Conservation (phyloP, 1,139 yeast genomes). For the Suhomyces maxii region DNA sequence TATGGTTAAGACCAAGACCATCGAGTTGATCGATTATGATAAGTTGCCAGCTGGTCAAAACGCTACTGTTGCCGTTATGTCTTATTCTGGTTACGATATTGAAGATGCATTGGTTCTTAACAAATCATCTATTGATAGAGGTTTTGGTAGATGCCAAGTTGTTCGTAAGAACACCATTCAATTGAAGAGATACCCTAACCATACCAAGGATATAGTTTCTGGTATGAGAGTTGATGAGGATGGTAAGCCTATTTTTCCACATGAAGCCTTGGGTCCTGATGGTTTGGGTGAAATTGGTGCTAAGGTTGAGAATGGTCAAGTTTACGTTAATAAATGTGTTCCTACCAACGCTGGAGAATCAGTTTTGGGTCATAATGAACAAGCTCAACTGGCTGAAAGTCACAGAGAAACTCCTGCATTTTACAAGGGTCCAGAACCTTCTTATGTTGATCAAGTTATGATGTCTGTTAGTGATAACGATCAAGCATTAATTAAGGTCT, state of each 20-base stretch:
- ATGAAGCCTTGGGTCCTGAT: slow-evolving; percentile 84
- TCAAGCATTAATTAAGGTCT: slow-evolving; percentile 88
- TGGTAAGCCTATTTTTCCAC: slow-evolving; percentile 82
- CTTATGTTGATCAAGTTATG: slow-evolving; percentile 96
- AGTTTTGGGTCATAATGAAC: slow-evolving; percentile 47
- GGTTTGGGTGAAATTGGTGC: slow-evolving; percentile 97
- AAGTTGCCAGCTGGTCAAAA: slow-evolving; percentile 98
- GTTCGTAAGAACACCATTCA: slow-evolving; percentile 88
- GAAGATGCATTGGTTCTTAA: slow-evolving; percentile 97
- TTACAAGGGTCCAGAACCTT: slow-evolving; percentile 93
- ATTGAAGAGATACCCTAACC: slow-evolving; percentile 89
- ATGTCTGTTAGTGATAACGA: slow-evolving; percentile 94
- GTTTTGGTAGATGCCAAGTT: slow-evolving; percentile 98
- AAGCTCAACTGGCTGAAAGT: slow-evolving; percentile 44
- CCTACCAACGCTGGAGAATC: slow-evolving; percentile 86
- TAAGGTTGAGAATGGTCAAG: slow-evolving; percentile 88
- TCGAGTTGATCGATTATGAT: slow-evolving; percentile 92
- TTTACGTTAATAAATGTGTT: slow-evolving; percentile 87
- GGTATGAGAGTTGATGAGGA: slow-evolving; percentile 88
- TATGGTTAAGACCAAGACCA: slow-evolving; percentile 96
- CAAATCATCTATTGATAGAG: slow-evolving; percentile 91
- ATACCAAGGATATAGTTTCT: slow-evolving; percentile 84
- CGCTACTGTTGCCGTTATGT: slow-evolving; percentile 99
- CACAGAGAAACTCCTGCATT: slow-evolving; percentile 89
- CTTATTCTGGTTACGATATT: slow-evolving; percentile 98